Conservation (phyloP, 352 stramenopile genomes). For the Aphanomyces stellatus region DNA sequence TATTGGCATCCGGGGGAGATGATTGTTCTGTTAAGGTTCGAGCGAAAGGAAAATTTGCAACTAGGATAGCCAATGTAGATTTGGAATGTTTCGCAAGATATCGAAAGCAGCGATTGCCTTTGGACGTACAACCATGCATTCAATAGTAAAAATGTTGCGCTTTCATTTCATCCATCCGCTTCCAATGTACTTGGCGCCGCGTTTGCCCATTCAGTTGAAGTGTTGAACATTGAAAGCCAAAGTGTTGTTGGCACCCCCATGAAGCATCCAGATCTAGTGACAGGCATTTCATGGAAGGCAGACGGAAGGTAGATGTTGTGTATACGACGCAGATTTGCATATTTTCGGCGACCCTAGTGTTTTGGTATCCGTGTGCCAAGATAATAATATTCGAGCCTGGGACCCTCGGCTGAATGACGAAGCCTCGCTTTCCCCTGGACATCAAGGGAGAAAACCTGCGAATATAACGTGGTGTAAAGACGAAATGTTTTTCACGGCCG, state of each 20-base stretch:
- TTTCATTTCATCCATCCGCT: conserved; percentile 51
- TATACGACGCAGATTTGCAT: not conserved
- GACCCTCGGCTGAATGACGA: conserved; percentile 35
- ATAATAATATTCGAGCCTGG: conserved; percentile 40
- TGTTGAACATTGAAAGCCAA: conserved; percentile 44
- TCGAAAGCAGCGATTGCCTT: conserved; percentile 3
- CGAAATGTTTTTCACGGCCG: conserved; percentile 47
- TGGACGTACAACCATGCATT: conserved; percentile 23
- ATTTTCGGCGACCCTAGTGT: conserved; percentile 11
- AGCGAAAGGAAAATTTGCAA: not conserved
- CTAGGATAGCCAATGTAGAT: too few relatives aligned
- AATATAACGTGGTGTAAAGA: conserved; percentile 53
- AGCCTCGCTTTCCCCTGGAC: conserved; percentile 26
- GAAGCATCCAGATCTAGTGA: conserved; percentile 22
- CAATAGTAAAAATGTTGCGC: conserved; percentile 20
- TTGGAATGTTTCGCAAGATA: conserved; percentile 38
- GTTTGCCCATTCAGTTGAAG: conserved; percentile 29
- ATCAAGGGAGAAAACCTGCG: conserved; percentile 38
- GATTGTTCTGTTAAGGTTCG: conserved; percentile 41
- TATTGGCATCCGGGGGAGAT: conserved; percentile 51
- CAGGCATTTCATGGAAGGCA: conserved; percentile 52
- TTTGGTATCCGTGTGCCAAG: conserved; percentile 33
- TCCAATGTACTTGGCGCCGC: conserved; percentile 36
- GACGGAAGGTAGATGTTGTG: conserved; percentile 34
- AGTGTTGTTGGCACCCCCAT: conserved; percentile 18